phyloP scores from a whole-genome alignment of 257 asterid species.

The Voacanga thouarsii region DNA sequence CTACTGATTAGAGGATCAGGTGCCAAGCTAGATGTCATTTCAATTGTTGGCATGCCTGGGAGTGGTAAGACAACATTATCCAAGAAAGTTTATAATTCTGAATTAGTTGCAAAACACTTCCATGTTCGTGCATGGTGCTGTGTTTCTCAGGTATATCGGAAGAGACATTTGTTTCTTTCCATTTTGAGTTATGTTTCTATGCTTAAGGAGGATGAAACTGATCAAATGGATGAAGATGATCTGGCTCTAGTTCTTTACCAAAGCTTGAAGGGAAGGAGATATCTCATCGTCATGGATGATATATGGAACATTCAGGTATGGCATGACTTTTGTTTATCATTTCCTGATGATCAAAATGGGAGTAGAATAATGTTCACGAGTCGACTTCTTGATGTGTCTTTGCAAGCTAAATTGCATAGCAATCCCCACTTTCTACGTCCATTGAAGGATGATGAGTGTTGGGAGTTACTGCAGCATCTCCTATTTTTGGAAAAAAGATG shows the following conservation, averaged over 20 bases:
- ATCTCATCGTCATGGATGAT: slow-evolving; percentile 23
- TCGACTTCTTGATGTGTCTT: not conserved
- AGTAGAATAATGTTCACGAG: slow-evolving; percentile 27
- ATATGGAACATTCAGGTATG: slow-evolving; percentile 14
- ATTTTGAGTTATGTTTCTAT: not conserved
- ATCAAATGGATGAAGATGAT: not conserved
- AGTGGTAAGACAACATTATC: slow-evolving; percentile 20
- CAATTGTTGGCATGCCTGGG: slow-evolving; percentile 28
- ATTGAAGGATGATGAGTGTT: not conserved
- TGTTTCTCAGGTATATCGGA: slow-evolving; percentile 10
- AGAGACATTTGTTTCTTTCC: not conserved
- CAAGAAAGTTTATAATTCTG: slow-evolving; percentile 1
- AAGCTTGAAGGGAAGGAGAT: not conserved
- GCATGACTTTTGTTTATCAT: not conserved
- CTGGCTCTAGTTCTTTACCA: not conserved
- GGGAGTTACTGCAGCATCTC: not conserved
- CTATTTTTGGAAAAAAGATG: not conserved
- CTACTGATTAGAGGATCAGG: slow-evolving; percentile 1
- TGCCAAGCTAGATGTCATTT: slow-evolving; percentile 3
- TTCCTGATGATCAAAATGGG: not conserved
- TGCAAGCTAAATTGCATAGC: not conserved
- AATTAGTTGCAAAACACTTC: not conserved
- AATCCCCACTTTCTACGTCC: not conserved
- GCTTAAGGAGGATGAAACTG: not conserved
- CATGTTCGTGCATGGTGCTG: not conserved